Evolutionary conservation across 164 flowering plant genomes (phyloP).

Genomic region (Tinospora cordifolia): DNA sequence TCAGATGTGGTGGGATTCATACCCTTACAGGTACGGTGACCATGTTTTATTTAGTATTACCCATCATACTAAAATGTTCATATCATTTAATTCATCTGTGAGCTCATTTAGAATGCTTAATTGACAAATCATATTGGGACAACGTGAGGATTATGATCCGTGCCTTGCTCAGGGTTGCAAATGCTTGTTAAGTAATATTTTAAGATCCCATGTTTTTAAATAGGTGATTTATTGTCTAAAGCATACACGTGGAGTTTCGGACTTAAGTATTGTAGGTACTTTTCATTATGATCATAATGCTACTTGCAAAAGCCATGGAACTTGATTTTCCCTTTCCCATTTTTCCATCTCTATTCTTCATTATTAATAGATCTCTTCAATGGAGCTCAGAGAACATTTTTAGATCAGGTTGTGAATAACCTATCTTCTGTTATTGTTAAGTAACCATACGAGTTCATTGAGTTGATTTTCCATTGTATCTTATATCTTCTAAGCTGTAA

Average conservation of each 20-base stretch:
- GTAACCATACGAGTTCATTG: not conserved
- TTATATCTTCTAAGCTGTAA: not conserved
- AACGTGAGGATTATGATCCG: not conserved
- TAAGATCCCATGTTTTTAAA: not conserved
- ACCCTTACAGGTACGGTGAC: constrained; percentile 79
- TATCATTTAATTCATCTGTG: not conserved
- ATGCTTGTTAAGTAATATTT: not conserved
- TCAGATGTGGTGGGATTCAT: constrained; percentile 99
- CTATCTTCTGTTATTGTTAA: not conserved
- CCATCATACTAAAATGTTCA: not conserved
- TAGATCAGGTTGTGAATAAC: not conserved
- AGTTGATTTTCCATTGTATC: not conserved
- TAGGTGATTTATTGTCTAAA: not conserved
- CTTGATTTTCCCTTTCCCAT: not conserved
- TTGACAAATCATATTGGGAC: not conserved
- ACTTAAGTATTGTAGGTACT: not conserved
- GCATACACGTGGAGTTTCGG: not conserved
- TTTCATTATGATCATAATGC: not conserved
- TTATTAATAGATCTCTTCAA: not conserved
- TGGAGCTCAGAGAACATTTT: not conserved
- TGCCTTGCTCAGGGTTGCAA: not conserved
- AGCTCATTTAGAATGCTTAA: not conserved
- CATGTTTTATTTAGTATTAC: not conserved
- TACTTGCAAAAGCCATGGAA: not conserved
- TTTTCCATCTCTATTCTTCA: not conserved